These are phyloP conservation scores for Talaromyces sp. DNA, from an alignment of 2,329 filamentous ascomycete genomes.

Conservation along the genomic window DNA sequence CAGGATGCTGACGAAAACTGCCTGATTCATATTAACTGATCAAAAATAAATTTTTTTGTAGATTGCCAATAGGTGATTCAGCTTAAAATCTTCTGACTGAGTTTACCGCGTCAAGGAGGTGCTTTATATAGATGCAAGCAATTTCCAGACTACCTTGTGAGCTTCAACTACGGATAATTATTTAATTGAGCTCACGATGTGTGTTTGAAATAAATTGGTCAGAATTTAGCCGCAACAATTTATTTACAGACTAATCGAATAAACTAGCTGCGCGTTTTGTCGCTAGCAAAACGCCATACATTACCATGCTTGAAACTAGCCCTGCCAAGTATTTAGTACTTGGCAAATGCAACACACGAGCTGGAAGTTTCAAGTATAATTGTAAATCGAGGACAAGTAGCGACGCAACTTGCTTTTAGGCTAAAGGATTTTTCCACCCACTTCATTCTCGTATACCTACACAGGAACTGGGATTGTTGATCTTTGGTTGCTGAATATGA, in stretches of 20 bases:
- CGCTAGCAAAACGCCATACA: background rate
- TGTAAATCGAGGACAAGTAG: no score
- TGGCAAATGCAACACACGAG: background rate
- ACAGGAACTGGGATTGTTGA: no score
- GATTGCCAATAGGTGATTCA: background rate
- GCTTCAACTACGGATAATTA: background rate
- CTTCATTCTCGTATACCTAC: no score
- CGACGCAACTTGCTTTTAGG: no score
- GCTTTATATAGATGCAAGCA: background rate
- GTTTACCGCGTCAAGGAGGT: background rate
- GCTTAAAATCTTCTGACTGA: background rate
- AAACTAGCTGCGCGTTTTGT: background rate
- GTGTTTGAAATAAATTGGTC: background rate
- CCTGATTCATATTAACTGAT: background rate
- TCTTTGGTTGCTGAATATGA: no score
- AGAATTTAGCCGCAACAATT: background rate
- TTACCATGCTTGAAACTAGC: background rate
- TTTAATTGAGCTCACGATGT: background rate
- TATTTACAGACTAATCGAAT: background rate
- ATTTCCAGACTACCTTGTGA: background rate
- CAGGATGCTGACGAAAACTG: background rate
- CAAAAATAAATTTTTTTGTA: background rate
- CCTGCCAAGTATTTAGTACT: background rate
- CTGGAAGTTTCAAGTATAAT: no score
- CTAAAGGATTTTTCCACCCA: no score